Percentiles rank a stretch among this genome's conserved stretches.
phyloP scores from a whole-genome alignment of 179 eudicot species.

The Vitellaria paradoxa region DNA sequence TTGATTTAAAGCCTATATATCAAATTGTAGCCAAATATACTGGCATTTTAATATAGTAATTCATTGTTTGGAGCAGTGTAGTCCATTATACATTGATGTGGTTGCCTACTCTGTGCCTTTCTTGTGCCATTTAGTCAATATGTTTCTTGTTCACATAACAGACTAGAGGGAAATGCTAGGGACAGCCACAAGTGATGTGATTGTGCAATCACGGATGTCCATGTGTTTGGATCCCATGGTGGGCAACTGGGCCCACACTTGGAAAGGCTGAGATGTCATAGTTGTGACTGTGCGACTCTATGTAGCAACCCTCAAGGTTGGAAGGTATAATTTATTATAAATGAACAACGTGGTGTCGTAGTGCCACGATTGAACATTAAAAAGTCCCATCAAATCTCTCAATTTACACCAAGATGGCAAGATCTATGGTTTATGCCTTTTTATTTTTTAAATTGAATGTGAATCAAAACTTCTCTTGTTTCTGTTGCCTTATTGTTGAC shows the following conservation, averaged over 20 bases:
- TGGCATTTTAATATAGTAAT: neutral
- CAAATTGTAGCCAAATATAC: neutral
- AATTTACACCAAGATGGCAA: neutral
- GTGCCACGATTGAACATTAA: neutral
- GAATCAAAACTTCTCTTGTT: neutral
- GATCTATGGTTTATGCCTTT: neutral
- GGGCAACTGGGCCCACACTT: no score
- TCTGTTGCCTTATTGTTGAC: neutral
- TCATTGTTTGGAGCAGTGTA: neutral
- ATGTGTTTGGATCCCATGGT: no score
- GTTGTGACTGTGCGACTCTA: no score
- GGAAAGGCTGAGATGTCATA: no score
- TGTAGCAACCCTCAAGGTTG: no score
- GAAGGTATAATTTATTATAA: neutral
- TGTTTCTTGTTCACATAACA: neutral
- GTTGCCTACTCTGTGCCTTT: neutral
- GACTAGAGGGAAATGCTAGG: no score
- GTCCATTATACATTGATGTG: no score
- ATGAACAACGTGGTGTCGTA: neutral
- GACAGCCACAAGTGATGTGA: no score
- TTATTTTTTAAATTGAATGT: neutral
- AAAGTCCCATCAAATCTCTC: neutral
- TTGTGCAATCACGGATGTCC: no score
- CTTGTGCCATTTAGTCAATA: neutral
- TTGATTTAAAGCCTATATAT: neutral